phyloP scores from a whole-genome alignment of 345 rosid genomes.

The Eucalyptus tenuipes region DNA sequence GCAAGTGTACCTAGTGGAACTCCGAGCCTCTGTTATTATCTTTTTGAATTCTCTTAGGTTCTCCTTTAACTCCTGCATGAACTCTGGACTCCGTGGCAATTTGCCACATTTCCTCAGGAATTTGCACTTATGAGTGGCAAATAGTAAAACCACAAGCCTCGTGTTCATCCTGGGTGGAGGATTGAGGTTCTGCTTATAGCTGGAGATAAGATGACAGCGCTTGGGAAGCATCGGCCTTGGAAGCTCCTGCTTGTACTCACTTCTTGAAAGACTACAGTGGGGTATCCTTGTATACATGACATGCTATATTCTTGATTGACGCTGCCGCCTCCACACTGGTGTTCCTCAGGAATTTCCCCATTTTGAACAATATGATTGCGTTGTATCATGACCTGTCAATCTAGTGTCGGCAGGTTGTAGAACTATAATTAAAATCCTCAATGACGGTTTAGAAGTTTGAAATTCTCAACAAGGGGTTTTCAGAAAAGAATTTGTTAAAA shows the following conservation, averaged over 20 bases:
- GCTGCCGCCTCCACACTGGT: background rate
- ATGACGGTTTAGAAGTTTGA: background rate
- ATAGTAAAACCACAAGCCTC: background rate
- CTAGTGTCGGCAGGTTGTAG: background rate
- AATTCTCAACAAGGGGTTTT: background rate
- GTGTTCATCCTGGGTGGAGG: background rate
- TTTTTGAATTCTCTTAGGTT: background rate
- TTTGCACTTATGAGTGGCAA: background rate
- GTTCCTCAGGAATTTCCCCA: background rate
- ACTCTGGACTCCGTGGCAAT: background rate
- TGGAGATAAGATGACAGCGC: background rate
- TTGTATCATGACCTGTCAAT: background rate
- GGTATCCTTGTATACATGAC: background rate
- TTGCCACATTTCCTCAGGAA: background rate
- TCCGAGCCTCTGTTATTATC: background rate
- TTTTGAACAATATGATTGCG: background rate
- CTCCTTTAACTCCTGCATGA: background rate
- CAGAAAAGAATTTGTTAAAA: background rate
- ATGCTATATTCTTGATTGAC: background rate
- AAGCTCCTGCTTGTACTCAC: background rate
- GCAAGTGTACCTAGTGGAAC: background rate
- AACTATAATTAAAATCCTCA: background rate
- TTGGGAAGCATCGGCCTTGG: background rate
- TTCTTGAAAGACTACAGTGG: background rate
- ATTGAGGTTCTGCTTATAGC: background rate